phyloP scores from a whole-genome alignment of 1,284 basidiomycete species.

The Porodaedalea pini region DNA sequence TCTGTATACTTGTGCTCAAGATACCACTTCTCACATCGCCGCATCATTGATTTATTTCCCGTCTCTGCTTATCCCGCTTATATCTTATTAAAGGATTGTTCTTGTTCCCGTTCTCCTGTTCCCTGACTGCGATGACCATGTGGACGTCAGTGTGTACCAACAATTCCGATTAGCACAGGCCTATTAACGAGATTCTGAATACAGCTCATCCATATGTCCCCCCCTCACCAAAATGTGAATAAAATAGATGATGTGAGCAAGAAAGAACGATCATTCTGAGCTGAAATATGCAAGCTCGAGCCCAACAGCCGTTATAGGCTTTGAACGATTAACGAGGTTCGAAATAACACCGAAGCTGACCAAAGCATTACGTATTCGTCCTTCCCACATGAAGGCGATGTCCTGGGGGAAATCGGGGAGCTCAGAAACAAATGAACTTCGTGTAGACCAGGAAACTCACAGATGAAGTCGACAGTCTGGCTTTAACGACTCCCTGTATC shows the following conservation, averaged over 20 bases:
- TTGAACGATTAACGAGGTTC: constrained; percentile 78
- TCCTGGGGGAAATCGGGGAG: constrained; percentile 48
- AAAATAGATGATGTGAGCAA: neutral
- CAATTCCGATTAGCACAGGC: too few species aligned
- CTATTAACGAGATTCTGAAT: too few species aligned
- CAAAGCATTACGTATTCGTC: constrained; percentile 84
- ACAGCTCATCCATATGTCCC: too few species aligned
- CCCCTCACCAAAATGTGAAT: too few species aligned
- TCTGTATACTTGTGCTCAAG: too few species aligned
- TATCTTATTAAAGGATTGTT: too few species aligned
- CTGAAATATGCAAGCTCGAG: constrained; percentile 91
- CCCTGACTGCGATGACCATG: too few species aligned
- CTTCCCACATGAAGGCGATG: constrained; percentile 91
- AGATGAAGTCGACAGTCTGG: constrained; percentile 82
- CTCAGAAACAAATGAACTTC: constrained; percentile 1
- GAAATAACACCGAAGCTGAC: constrained; percentile 87
- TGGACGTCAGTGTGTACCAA: too few species aligned
- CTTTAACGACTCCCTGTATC: constrained; percentile 83
- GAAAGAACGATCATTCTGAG: constrained; percentile 39
- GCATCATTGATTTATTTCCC: too few species aligned
- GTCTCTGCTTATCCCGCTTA: neutral
- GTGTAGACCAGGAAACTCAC: constrained; percentile 41
- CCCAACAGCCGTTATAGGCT: constrained; percentile 84
- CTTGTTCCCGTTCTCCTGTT: too few species aligned
- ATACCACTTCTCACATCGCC: too few species aligned